These are phyloP conservation scores for Metarhizium album DNA, from an alignment of 2,329 filamentous ascomycete genomes.

Conservation along the genomic window DNA sequence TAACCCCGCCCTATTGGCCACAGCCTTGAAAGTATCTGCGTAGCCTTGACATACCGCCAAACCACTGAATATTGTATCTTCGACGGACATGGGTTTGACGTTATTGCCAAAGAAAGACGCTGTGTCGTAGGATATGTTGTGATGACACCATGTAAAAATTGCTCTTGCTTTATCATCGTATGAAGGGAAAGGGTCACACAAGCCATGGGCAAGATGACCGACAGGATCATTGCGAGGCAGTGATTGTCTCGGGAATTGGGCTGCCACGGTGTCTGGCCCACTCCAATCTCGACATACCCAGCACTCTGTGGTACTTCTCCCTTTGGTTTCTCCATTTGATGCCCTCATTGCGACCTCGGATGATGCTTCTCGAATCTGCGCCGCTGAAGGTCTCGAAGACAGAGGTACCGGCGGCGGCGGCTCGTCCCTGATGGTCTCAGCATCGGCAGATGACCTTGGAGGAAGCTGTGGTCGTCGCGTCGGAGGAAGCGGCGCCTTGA, in stretches of 20 bases:
- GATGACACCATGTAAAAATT: conserved; percentile 91
- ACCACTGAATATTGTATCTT: conserved; percentile 64
- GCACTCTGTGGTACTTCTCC: conserved; percentile 36
- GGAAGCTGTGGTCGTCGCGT: conserved; percentile 4
- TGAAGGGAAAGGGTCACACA: conserved; percentile 72
- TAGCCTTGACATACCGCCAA: conserved; percentile 89
- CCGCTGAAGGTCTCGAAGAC: conserved; percentile 38
- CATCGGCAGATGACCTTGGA: background rate
- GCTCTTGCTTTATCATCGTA: conserved; percentile 82
- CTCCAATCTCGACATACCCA: conserved; percentile 83
- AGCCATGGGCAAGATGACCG: conserved; percentile 62
- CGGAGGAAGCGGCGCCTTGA: background rate
- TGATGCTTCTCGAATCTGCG: conserved; percentile 38
- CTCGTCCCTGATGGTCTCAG: conserved; percentile 14
- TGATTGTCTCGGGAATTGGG: conserved; percentile 60
- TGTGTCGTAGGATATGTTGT: conserved; percentile 83
- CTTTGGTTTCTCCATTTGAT: conserved; percentile 2
- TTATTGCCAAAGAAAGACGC: conserved; percentile 65
- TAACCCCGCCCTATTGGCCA: conserved; percentile 70
- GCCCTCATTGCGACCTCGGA: conserved; percentile 19
- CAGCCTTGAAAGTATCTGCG: conserved; percentile 66
- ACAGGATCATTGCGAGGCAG: conserved; percentile 58
- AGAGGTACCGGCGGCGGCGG: conserved; percentile 42
- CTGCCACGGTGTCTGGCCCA: conserved; percentile 64
- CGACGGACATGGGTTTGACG: conserved; percentile 56